phyloP scores from a whole-genome alignment of 306 rosid genomes.

The Vigna hirtella region DNA sequence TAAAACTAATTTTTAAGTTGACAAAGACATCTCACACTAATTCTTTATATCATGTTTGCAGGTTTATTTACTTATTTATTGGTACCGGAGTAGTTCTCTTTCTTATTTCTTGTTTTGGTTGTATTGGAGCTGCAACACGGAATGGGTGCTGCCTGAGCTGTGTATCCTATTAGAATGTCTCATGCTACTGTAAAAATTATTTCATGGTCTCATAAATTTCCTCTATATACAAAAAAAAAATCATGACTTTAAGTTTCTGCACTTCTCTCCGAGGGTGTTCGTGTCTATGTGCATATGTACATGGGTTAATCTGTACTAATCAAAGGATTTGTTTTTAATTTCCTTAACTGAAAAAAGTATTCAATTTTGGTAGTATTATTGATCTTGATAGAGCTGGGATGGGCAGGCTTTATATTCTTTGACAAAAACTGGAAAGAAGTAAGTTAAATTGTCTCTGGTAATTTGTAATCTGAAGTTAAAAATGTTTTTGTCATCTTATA shows the following conservation, averaged over 20 bases:
- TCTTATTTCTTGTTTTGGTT: conserved; percentile 85
- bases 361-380: conserved; percentile 73
- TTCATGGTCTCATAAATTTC: neutral
- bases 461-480: conserved; percentile 39
- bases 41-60: conserved; percentile 53
- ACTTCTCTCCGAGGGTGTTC: neutral
- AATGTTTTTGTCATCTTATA: conserved; percentile 42
- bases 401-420: conserved; percentile 85
- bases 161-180: conserved; percentile 78
- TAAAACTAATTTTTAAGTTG: conserved; percentile 15
- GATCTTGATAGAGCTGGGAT: conserved; percentile 84
- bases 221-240: neutral
- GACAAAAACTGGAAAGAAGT: conserved; percentile 91
- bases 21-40: conserved; percentile 34
- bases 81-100: conserved; percentile 79
- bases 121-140: conserved; percentile 77
- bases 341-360: conserved; percentile 84
- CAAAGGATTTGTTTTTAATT: conserved; percentile 33
- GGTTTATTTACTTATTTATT: conserved; percentile 94
- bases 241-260: neutral
- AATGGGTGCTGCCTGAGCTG: conserved; percentile 89
- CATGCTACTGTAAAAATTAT: neutral
- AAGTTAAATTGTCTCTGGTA: conserved; percentile 39
- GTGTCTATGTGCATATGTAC: too few species aligned
- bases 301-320: too few species aligned